Evolutionary conservation across 2,329 filamentous ascomycete genomes (phyloP).

Genomic region (Monosporascus sp.): DNA sequence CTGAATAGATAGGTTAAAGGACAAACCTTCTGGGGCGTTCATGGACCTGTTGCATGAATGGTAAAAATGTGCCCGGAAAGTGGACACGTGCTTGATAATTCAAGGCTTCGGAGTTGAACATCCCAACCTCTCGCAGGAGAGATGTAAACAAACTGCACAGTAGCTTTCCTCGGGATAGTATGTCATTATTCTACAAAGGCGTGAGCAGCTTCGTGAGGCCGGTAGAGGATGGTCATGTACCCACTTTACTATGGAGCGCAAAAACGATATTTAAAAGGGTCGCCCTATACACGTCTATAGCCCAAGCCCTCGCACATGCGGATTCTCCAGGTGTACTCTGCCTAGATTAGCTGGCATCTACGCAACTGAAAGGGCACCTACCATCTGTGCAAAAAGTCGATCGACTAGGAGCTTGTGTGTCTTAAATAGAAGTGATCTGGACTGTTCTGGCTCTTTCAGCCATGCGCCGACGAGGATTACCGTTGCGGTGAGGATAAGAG

Average conservation of each 20-base stretch:
- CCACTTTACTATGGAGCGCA: not conserved
- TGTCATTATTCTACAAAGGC: not conserved
- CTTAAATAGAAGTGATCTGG: not conserved
- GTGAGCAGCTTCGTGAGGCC: not conserved
- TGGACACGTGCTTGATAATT: not conserved
- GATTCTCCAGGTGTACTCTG: not conserved
- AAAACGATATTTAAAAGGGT: constrained; percentile 1
- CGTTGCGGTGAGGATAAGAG: not conserved
- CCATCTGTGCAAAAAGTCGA: not conserved
- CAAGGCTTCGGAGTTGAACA: not conserved
- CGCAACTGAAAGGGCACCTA: not conserved
- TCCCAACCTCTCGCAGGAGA: not conserved
- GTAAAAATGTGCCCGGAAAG: constrained; percentile 1
- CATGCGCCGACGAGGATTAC: constrained; percentile 1
- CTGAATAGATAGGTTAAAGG: not conserved
- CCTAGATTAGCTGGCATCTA: not conserved
- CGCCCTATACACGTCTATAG: not conserved
- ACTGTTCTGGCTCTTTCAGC: not conserved
- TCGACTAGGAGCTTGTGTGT: not conserved
- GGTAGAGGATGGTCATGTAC: not conserved
- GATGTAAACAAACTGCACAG: constrained; percentile 1
- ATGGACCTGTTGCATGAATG: not conserved
- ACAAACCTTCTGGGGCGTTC: not conserved
- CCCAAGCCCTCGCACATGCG: not conserved
- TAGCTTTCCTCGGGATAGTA: not conserved